Percentiles rank a stretch among this genome's conserved stretches.
These are phyloP conservation scores for Podospora bellae-mahoneyi DNA, from an alignment of 495 filamentous ascomycete genomes.

Conservation along the genomic window DNA sequence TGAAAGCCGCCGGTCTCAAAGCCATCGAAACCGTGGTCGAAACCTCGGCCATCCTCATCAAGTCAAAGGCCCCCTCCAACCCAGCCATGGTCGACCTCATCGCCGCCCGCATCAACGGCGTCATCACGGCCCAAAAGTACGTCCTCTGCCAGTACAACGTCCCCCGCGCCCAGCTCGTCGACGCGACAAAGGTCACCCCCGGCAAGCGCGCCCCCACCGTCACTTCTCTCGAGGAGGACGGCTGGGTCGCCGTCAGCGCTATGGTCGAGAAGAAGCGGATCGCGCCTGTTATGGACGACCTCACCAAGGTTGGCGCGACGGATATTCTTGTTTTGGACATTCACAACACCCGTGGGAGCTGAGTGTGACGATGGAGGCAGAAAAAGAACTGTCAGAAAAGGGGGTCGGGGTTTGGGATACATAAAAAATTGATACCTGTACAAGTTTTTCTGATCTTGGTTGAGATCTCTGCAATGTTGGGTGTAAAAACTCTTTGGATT, in stretches of 20 bases:
- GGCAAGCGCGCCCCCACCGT: slow-evolving; percentile 93
- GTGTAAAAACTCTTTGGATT: neutral
- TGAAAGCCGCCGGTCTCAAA: slow-evolving; percentile 95
- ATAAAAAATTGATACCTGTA: slow-evolving; percentile 3
- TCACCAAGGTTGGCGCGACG: slow-evolving; percentile 72
- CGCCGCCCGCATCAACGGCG: slow-evolving; percentile 76
- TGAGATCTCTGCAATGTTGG: neutral
- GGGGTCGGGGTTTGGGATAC: neutral
- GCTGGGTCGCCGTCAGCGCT: slow-evolving; percentile 87
- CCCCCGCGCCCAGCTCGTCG: slow-evolving; percentile 59
- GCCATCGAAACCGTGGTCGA: slow-evolving; percentile 90
- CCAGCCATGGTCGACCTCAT: slow-evolving; percentile 75
- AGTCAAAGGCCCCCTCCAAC: slow-evolving; percentile 82
- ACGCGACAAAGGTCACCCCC: slow-evolving; percentile 77
- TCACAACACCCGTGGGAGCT: slow-evolving; percentile 66
- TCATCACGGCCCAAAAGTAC: slow-evolving; percentile 93
- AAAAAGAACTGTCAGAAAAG: neutral
- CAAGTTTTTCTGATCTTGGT: neutral
- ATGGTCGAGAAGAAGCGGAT: slow-evolving; percentile 94
- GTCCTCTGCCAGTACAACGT: slow-evolving; percentile 98
- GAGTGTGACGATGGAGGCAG: neutral
- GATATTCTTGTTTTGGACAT: slow-evolving; percentile 89
- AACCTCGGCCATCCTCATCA: slow-evolving; percentile 84
- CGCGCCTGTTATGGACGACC: slow-evolving; percentile 85
- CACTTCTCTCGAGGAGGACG: slow-evolving; percentile 77